Percentiles rank a stretch among this genome's conserved stretches.
phyloP scores from a whole-genome alignment of 176 grass and related monocot species.

The Rhynchospora breviuscula region DNA sequence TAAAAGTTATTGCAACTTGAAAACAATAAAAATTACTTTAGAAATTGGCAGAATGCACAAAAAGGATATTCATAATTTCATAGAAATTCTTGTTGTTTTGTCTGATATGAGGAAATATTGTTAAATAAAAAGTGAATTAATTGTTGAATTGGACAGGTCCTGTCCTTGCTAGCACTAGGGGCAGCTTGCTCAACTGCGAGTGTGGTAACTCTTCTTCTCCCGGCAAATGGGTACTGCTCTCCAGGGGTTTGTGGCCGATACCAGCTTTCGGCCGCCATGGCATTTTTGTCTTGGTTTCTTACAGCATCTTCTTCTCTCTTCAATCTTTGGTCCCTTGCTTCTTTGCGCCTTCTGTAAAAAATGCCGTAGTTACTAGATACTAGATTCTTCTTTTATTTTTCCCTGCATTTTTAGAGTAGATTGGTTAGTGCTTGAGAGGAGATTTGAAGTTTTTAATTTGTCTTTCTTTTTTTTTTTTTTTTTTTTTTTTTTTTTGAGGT shows the following conservation, averaged over 20 bases:
- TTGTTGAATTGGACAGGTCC: slow-evolving; percentile 32
- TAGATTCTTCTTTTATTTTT: not conserved
- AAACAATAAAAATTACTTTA: not conserved
- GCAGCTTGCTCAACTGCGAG: slow-evolving; percentile 62
- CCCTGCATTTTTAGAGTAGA: not conserved
- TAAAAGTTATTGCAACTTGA: not conserved
- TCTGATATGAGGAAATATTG: not conserved
- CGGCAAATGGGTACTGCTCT: slow-evolving; percentile 42
- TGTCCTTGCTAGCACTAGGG: slow-evolving; percentile 67
- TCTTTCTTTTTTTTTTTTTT: not conserved
- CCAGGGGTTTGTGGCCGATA: slow-evolving; percentile 69
- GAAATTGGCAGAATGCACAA: no score
- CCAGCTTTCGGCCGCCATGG: slow-evolving; percentile 68
- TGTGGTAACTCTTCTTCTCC: slow-evolving; percentile 66
- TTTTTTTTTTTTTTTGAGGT: no score
- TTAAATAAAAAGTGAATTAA: not conserved
- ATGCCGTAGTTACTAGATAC: not conserved
- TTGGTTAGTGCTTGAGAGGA: not conserved
- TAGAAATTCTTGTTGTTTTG: not conserved
- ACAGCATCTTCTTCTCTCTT: slow-evolving; percentile 65
- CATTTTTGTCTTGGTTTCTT: slow-evolving; percentile 79
- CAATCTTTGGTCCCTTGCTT: slow-evolving; percentile 76
- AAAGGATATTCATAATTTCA: not conserved
- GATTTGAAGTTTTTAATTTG: not conserved
- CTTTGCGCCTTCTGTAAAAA: slow-evolving; percentile 24